Percentiles rank a stretch among this genome's conserved stretches.
Conservation (phyloP, 495 filamentous ascomycete genomes). For the Penicillium cosmopolitanum region DNA sequence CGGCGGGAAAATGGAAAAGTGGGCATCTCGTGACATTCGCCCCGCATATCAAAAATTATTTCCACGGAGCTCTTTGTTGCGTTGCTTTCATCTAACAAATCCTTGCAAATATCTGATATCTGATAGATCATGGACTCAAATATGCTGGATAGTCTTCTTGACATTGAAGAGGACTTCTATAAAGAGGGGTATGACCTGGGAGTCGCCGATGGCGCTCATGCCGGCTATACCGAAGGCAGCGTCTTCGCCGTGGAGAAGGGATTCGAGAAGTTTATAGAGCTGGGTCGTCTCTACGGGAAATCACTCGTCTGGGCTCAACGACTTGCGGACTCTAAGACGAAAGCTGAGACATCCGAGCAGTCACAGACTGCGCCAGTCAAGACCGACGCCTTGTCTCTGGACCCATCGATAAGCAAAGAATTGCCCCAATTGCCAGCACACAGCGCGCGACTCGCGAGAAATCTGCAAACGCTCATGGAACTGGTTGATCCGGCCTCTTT, state of each 20-base stretch:
- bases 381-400: constrained; percentile 25
- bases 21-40: constrained; percentile 36
- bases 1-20: constrained; percentile 34
- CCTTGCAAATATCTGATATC: constrained; percentile 7
- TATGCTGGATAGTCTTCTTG: constrained; percentile 72
- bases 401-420: constrained; percentile 36
- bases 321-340: constrained; percentile 37
- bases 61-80: constrained; percentile 5
- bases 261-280: constrained; percentile 83
- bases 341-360: constrained; percentile 17
- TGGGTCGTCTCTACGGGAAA: constrained; percentile 81
- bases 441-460: constrained; percentile 70
- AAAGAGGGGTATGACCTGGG: constrained; percentile 80
- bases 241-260: constrained; percentile 90
- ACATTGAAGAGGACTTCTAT: constrained; percentile 85
- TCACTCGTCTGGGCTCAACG: constrained; percentile 78
- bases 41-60: constrained; percentile 29
- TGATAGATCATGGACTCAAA: constrained; percentile 47
- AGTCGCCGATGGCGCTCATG: constrained; percentile 71
- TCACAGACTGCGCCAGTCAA: constrained; percentile 12
- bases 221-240: constrained; percentile 85
- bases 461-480: constrained; percentile 71
- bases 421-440: constrained; percentile 53
- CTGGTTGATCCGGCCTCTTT: constrained; percentile 80
- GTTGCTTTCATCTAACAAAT: neutral